A percentile compares a stretch with the other conserved stretches of the same genome.
Evolutionary conservation across 2,329 filamentous ascomycete species (phyloP).

Genomic region (Nigrospora sphaerica): DNA sequence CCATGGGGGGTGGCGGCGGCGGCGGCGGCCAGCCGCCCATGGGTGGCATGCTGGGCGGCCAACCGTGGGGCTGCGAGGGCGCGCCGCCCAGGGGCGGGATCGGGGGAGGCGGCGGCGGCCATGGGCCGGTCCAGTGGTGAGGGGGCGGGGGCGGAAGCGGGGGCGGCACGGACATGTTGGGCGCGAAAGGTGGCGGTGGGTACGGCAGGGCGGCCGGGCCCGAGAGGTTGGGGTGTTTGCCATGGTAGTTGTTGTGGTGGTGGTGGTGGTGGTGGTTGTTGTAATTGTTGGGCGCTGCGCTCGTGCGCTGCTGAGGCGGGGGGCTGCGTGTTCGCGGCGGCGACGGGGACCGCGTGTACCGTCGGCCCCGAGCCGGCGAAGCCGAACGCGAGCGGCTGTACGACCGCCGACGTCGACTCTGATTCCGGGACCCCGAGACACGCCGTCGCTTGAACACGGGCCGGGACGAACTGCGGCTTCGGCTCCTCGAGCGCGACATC

Average conservation of each 20-base stretch:
- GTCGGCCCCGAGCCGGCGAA: constrained; percentile 14
- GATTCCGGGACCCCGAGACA: constrained; percentile 22
- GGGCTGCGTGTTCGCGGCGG: constrained; percentile 5
- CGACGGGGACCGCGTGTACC: constrained; percentile 10
- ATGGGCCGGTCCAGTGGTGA: constrained; percentile 6
- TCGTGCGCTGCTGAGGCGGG: background rate
- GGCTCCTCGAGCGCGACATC: constrained; percentile 23
- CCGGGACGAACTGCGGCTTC: constrained; percentile 25
- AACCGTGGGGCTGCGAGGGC: background rate
- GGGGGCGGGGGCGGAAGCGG: constrained; percentile 4
- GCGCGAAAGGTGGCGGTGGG: background rate
- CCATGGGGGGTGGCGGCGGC: constrained; percentile 3
- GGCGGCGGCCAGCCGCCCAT: background rate
- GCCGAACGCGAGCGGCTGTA: constrained; percentile 17
- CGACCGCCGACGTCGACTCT: constrained; percentile 9
- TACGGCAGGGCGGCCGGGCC: background rate
- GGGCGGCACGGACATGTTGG: background rate
- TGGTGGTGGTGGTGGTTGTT: background rate
- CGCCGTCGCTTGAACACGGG: constrained; percentile 32
- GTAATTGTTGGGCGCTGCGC: background rate
- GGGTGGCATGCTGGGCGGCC: constrained; percentile 1
- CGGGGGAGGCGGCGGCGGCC: constrained; percentile 4
- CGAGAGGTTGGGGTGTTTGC: background rate
- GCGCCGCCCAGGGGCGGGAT: background rate
- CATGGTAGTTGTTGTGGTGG: background rate